Evolutionary conservation across 805 yeast species (phyloP).

Genomic region (Kodamaea jinghongensis): DNA sequence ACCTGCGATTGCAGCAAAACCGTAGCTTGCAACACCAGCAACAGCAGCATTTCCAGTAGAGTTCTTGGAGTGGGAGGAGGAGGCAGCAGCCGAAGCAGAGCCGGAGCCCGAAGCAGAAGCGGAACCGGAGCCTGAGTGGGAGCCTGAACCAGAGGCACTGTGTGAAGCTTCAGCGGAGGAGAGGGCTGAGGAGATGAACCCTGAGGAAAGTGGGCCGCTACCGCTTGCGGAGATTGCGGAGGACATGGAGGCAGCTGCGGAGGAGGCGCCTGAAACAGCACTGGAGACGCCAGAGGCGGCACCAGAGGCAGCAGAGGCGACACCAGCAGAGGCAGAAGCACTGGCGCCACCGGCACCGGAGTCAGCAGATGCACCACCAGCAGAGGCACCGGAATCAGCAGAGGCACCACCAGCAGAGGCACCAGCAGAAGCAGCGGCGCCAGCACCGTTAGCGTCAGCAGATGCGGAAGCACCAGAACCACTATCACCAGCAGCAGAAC

Average conservation of each 20-base stretch:
- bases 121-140: too few species aligned
- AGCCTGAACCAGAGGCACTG: slow-evolving; percentile 8
- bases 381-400: slow-evolving; percentile 2
- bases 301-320: slow-evolving; percentile 11
- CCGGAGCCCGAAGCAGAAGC: slow-evolving; percentile 9
- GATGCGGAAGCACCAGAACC: slow-evolving; percentile 7
- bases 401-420: slow-evolving; percentile 4
- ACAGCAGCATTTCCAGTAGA: slow-evolving; percentile 3
- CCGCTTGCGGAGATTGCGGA: slow-evolving; percentile 1
- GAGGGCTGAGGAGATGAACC: neutral
- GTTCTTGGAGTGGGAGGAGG: slow-evolving; percentile 3
- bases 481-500: slow-evolving; percentile 5
- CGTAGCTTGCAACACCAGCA: slow-evolving; percentile 10
- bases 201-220: slow-evolving; percentile 1
- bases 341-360: neutral
- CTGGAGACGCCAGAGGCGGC: slow-evolving; percentile 6
- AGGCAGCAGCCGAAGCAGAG: slow-evolving; percentile 6
- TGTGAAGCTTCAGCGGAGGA: slow-evolving; percentile 8
- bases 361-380: slow-evolving; percentile 4
- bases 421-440: slow-evolving; percentile 9
- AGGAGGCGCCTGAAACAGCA: neutral
- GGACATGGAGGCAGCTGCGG: slow-evolving; percentile 7
- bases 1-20: slow-evolving; percentile 17
- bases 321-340: slow-evolving; percentile 2
- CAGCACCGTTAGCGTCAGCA: slow-evolving; percentile 8